These are phyloP conservation scores for Pyracantha coccinea DNA, from an alignment of 331 rosid genomes.

Conservation along the genomic window DNA sequence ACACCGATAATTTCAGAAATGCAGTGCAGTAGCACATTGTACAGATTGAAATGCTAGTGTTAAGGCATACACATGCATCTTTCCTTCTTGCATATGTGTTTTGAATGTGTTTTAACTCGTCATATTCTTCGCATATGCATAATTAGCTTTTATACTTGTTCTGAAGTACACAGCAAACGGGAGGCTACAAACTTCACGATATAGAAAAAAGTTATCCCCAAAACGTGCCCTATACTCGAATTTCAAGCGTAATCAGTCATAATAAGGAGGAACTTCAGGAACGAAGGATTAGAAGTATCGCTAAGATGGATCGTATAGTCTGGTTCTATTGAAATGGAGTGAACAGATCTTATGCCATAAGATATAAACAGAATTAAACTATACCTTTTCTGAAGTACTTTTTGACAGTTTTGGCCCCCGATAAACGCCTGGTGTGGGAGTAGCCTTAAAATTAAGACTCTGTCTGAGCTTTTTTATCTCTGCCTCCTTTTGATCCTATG, in stretches of 20 bases:
- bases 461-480: conserved; percentile 38
- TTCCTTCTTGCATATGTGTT: background rate
- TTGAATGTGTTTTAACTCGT: background rate
- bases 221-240: background rate
- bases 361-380: background rate
- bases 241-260: background rate
- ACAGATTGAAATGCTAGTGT: background rate
- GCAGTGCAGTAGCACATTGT: background rate
- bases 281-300: background rate
- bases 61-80: background rate
- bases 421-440: conserved; percentile 40
- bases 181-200: background rate
- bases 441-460: conserved; percentile 45
- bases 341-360: background rate
- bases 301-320: background rate
- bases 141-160: background rate
- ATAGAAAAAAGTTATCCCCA: background rate
- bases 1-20: background rate
- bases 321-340: background rate
- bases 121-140: background rate
- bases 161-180: background rate
- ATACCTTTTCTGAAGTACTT: conserved; percentile 50
- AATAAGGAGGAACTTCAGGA: background rate
- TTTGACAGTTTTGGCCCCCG: conserved; percentile 36
- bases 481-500: conserved; percentile 52